Evolutionary conservation across 1,284 basidiomycete genomes (phyloP), one percentile per base, ranked within the genome.

Genomic region (Fomitopsis palustris): DNA sequence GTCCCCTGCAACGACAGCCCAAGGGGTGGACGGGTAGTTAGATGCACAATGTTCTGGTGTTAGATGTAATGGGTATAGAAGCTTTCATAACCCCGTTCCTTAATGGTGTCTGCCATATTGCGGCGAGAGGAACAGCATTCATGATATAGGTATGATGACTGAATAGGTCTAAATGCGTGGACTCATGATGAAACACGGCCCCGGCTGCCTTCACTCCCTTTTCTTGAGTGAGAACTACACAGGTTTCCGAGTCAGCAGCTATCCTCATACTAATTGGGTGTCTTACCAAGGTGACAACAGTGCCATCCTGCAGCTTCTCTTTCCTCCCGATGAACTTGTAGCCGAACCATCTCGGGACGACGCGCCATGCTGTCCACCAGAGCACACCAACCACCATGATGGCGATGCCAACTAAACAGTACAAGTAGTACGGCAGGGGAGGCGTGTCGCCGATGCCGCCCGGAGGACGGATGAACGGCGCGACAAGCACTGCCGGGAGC

Each of bases 371-470:
- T 0, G 78, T 78, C 86, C 85, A 87, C 68, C 85, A 87, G 0
- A 78, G 35, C 0, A 81, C 74, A 10, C 81, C 85, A 7, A 65
- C 29, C 0, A 75, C 49, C 72, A 85, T 74, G 56, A 85, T 67
- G 0, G 66, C 80, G 58, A 85, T 84, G 4, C 81, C 83, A 5
- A 85, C 80, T 2, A 86, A 72, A 61, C 80, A 82, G 67, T 85
- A 84, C 75, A 86, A 65, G 64, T 84, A 86, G 62, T 85, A 85
- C 3, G 84, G 82, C 38, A 86, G 66, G 6, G 83, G 83, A 3
- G 83, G 83, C 0, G 83, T 83, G 62, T 86, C 83, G 7, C 85
- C 85, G 1, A 82, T 74, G 4, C 77, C 76, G 61, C 82, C 81
- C 0, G 79, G 70, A 3, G 86, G 85, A 23, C 67, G 79, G 3